These are phyloP conservation scores for Elsinoe fawcettii DNA, from an alignment of 2,329 filamentous ascomycete genomes.

Conservation along the genomic window DNA sequence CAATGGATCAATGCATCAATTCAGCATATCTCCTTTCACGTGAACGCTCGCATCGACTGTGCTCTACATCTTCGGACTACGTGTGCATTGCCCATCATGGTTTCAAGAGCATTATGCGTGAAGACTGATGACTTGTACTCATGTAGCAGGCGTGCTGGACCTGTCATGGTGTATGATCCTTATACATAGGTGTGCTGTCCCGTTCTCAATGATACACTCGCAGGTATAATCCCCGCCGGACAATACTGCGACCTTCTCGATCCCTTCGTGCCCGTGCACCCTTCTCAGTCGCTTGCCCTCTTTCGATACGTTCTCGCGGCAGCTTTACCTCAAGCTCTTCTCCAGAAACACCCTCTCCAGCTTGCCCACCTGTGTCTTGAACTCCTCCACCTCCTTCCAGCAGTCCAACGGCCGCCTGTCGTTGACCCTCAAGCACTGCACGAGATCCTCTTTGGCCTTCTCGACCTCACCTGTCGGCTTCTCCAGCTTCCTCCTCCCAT, in stretches of 20 bases:
- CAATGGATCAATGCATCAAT: background rate
- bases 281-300: no score
- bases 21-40: background rate
- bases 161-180: background rate
- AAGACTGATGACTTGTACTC: background rate
- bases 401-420: conserved; percentile 87
- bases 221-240: background rate
- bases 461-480: conserved; percentile 64
- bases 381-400: conserved; percentile 85
- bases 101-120: no score
- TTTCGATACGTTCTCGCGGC: no score
- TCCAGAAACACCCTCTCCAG: conserved; percentile 85
- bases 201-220: background rate
- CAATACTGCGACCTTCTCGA: no score
- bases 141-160: background rate
- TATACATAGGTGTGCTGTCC: background rate
- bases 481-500: conserved; percentile 49
- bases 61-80: no score
- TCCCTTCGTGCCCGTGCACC: background rate
- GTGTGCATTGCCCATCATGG: no score
- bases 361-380: conserved; percentile 80
- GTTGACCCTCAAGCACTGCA: conserved; percentile 73
- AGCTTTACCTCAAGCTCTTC: conserved; percentile 61
- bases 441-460: conserved; percentile 65
- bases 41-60: no score